These are phyloP conservation scores for Diphasiastrum complanatum DNA, from an alignment of 83 land plant genomes.

Conservation along the genomic window DNA sequence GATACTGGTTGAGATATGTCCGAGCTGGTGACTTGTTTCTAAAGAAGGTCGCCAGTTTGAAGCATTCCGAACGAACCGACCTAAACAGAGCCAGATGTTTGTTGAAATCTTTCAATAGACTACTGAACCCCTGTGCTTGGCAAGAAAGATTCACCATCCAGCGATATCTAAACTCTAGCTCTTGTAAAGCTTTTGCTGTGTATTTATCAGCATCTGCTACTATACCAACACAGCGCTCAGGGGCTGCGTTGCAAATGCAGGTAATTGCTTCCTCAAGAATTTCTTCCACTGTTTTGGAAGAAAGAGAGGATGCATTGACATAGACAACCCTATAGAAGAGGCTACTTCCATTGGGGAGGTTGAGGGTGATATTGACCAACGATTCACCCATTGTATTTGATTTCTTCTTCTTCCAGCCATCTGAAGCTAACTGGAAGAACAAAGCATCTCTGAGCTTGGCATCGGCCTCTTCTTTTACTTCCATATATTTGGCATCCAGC, in stretches of 20 bases:
- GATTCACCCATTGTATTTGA: slow-evolving; percentile 24
- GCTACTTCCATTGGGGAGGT: slow-evolving; percentile 90
- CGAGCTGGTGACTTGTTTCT: slow-evolving; percentile 9
- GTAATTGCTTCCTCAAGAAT: slow-evolving; percentile 55
- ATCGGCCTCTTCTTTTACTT: slow-evolving; percentile 59
- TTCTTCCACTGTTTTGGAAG: slow-evolving; percentile 63
- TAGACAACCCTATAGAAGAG: slow-evolving; percentile 60
- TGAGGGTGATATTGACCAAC: slow-evolving; percentile 62
- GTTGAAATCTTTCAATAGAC: slow-evolving; percentile 17
- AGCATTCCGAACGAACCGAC: slow-evolving; percentile 17
- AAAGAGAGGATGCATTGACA: slow-evolving; percentile 21
- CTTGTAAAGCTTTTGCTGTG: slow-evolving; percentile 55
- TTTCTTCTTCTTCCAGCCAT: slow-evolving; percentile 66
- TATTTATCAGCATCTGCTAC: slow-evolving; percentile 66
- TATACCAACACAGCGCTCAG: slow-evolving; percentile 77
- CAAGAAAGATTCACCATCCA: slow-evolving; percentile 25
- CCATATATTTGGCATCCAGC: slow-evolving; percentile 60
- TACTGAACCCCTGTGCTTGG: slow-evolving; percentile 25
- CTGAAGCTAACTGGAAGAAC: slow-evolving; percentile 82
- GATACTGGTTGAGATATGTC: slow-evolving; percentile 12
- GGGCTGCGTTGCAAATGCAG: slow-evolving; percentile 31
- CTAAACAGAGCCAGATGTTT: slow-evolving; percentile 16
- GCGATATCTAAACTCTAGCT: slow-evolving; percentile 10
- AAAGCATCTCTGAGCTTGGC: slow-evolving; percentile 67
- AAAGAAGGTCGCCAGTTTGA: slow-evolving; percentile 24